phyloP scores from a whole-genome alignment of 1,284 basidiomycete species.

The Heliocybe sulcata region DNA sequence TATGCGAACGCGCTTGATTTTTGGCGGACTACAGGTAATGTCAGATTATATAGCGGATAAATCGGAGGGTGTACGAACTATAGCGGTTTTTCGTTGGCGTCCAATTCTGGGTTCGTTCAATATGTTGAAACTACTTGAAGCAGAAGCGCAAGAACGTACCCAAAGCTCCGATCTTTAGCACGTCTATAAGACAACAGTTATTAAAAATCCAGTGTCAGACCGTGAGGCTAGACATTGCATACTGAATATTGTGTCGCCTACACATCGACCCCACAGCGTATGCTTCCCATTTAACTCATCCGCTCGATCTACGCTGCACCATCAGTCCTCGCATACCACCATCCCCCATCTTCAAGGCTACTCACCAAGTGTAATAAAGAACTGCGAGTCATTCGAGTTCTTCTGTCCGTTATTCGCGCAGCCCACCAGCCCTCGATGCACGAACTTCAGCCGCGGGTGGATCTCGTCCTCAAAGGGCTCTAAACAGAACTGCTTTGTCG shows the following conservation, averaged over 20 bases:
- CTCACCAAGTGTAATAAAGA: constrained; percentile 84
- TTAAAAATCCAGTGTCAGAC: background rate
- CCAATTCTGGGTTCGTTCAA: constrained; percentile 55
- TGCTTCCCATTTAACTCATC: constrained; percentile 88
- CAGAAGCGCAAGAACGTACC: constrained; percentile 35
- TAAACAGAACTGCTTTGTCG: constrained; percentile 17
- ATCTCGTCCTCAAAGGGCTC: constrained; percentile 92
- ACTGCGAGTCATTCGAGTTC: constrained; percentile 84
- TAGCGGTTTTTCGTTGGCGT: constrained; percentile 74
- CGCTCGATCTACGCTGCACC: constrained; percentile 56
- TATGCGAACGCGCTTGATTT: constrained; percentile 78
- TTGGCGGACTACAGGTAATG: constrained; percentile 62
- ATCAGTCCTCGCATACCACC: constrained; percentile 2
- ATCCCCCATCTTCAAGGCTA: background rate
- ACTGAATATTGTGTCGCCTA: constrained; percentile 87
- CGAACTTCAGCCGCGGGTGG: constrained; percentile 82
- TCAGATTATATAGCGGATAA: background rate
- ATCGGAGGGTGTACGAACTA: constrained; percentile 51
- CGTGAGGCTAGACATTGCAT: constrained; percentile 21
- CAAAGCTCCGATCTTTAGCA: constrained; percentile 83
- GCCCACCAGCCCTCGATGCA: constrained; percentile 83
- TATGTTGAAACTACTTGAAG: constrained; percentile 5
- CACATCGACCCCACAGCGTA: constrained; percentile 76
- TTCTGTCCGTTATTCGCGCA: constrained; percentile 91
- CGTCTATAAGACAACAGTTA: constrained; percentile 43